Evolutionary conservation across 345 rosid genomes (phyloP), one percentile per base, ranked within the genome.

Genomic region (Eutrema heterophyllum): DNA sequence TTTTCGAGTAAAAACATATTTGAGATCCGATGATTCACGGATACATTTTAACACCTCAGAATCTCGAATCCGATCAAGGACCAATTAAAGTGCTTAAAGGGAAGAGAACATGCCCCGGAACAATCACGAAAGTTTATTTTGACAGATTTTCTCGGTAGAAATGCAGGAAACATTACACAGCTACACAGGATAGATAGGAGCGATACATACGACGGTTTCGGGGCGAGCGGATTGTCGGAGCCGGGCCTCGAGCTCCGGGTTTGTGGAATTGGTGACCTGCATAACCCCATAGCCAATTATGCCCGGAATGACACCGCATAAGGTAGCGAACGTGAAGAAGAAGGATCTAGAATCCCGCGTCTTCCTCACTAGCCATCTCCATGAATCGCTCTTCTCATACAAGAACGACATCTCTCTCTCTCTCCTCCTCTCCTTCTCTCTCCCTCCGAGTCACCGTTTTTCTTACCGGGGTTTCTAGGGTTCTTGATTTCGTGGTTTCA

Each of bases 291-390:
- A 95, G 60, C 99, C 99, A 38, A 95, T 81, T 27, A 86, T 78
- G 8, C 96, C 97, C 0, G 99, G 97, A 59, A 95, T 84, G 59
- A 95, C 94, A 59, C 97, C 97, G 72, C 99, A 95, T 3, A 87
- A 61, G 67, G 99, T 82, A 61, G 97, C 99, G 78, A 95, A 92
- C 9, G 91, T 76, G 44, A 92, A 77, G 87, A 92, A 90, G 89
- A 95, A 92, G 4, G 98, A 81, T 84, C 80, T 95, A 0, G 97
- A 92, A 49, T 88, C 98, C 59, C 91, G 72, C 7, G 96, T 92
- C 84, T 78, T 82, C 86, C 72, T 80, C 82, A 89, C 96, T 16
- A 91, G 29, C 93, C 97, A 87, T 79, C 91, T 76, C 96, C 97
- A 91, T 4, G 88, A 53, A 79, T 67, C 74, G 79, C 92, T 85